Evolutionary conservation across 352 stramenopile genomes (phyloP).

Genomic region (Globisporangium solare): DNA sequence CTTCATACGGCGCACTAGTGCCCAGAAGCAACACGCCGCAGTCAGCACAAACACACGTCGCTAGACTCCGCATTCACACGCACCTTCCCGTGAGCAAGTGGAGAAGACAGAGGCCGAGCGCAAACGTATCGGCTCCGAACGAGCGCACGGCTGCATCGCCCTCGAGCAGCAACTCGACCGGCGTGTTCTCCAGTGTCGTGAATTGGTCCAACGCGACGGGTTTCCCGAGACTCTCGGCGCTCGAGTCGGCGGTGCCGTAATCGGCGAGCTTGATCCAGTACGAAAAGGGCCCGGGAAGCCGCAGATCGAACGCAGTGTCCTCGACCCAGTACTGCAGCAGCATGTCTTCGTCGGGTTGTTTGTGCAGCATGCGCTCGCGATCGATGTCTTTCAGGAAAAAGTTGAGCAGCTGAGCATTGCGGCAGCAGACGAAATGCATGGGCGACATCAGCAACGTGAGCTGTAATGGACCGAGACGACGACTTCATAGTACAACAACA

Average conservation of each 20-base stretch:
- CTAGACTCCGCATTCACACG: background rate
- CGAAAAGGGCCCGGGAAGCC: slow-evolving; percentile 52
- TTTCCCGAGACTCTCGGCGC: slow-evolving; percentile 80
- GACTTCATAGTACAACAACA: no score
- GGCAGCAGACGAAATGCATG: slow-evolving; percentile 1
- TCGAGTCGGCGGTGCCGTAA: slow-evolving; percentile 95
- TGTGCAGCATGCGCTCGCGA: slow-evolving; percentile 27
- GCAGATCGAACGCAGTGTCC: slow-evolving; percentile 47
- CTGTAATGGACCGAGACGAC: background rate
- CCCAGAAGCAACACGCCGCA: slow-evolving; percentile 1
- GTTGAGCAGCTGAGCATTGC: slow-evolving; percentile 88
- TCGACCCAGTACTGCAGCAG: slow-evolving; percentile 61
- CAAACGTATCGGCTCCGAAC: slow-evolving; percentile 94
- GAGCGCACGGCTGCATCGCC: slow-evolving; percentile 89
- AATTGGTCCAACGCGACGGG: slow-evolving; percentile 93
- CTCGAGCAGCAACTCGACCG: slow-evolving; percentile 93
- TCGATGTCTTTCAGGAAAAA: slow-evolving; percentile 93
- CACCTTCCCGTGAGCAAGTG: slow-evolving; percentile 95
- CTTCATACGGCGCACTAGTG: slow-evolving; percentile 94
- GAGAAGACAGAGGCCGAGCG: slow-evolving; percentile 93
- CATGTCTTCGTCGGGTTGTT: slow-evolving; percentile 27
- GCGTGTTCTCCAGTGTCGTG: slow-evolving; percentile 98
- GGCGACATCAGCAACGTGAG: background rate
- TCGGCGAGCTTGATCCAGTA: slow-evolving; percentile 97
- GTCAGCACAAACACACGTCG: background rate